These are phyloP conservation scores for Xylaria venustula DNA, from an alignment of 495 filamentous ascomycete species.

Conservation along the genomic window DNA sequence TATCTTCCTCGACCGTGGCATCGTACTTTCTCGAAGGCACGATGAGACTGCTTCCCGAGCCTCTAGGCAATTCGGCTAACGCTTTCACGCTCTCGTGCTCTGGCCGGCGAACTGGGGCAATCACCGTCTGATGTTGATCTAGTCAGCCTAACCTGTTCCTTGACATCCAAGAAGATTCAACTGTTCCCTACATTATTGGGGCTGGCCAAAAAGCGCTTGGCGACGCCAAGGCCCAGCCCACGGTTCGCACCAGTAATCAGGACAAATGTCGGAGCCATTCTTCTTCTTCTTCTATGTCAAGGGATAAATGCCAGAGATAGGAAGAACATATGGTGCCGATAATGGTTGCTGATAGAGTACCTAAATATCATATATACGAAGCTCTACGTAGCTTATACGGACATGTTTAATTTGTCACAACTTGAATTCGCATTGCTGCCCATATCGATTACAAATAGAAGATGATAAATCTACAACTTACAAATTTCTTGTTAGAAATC, in stretches of 20 bases:
- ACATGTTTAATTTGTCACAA: too few relatives aligned
- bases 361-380: too few relatives aligned
- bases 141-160: not conserved
- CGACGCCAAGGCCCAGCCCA: conserved; percentile 32
- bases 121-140: conserved; percentile 18
- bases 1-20: conserved; percentile 9
- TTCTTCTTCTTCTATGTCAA: too few relatives aligned
- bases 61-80: conserved; percentile 19
- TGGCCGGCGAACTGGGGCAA: conserved; percentile 35
- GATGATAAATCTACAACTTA: too few relatives aligned
- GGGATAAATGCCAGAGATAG: too few relatives aligned
- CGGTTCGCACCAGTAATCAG: conserved; percentile 34
- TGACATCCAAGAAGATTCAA: too few relatives aligned
- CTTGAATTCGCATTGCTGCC: too few relatives aligned
- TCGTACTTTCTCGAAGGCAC: conserved; percentile 23
- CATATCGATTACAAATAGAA: too few relatives aligned
- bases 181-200: conserved; percentile 27
- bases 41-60: conserved; percentile 13
- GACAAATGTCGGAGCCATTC: conserved; percentile 25
- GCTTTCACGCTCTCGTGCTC: conserved; percentile 13
- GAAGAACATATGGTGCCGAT: too few relatives aligned
- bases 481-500: too few relatives aligned
- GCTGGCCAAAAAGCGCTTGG: conserved; percentile 22
- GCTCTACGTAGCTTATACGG: too few relatives aligned
- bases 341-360: too few relatives aligned